Evolutionary conservation across 2,329 filamentous ascomycete species (phyloP).

Genomic region (Passalora sequoiae): DNA sequence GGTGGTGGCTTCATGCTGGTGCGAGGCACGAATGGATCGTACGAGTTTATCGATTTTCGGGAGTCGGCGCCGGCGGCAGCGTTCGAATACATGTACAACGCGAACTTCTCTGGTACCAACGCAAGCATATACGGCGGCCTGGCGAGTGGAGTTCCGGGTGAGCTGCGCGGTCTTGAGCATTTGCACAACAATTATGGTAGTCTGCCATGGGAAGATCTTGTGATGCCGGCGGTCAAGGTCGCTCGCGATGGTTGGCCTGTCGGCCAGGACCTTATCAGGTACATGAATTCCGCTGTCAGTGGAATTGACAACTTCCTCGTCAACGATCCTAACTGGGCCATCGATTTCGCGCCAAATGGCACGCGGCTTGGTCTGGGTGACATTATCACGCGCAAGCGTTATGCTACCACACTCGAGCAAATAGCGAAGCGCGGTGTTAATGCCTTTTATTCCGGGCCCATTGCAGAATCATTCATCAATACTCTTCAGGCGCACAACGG

Average conservation of each 20-base stretch:
- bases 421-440: slow-evolving; percentile 70
- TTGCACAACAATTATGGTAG: slow-evolving; percentile 67
- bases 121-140: slow-evolving; percentile 53
- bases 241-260: slow-evolving; percentile 71
- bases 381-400: slow-evolving; percentile 72
- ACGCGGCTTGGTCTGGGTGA: slow-evolving; percentile 67
- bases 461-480: slow-evolving; percentile 68
- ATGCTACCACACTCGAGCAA: slow-evolving; percentile 70
- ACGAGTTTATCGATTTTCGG: slow-evolving; percentile 84
- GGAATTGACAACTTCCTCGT: slow-evolving; percentile 61
- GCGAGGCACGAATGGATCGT: slow-evolving; percentile 58
- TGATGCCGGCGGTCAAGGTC: slow-evolving; percentile 67
- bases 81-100: slow-evolving; percentile 76
- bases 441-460: slow-evolving; percentile 67
- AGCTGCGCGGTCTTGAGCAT: slow-evolving; percentile 72
- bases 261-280: slow-evolving; percentile 66
- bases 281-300: slow-evolving; percentile 57
- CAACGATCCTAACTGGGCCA: slow-evolving; percentile 71
- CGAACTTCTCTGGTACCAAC: slow-evolving; percentile 48
- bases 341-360: slow-evolving; percentile 84
- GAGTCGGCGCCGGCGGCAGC: slow-evolving; percentile 82
- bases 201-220: slow-evolving; percentile 54
- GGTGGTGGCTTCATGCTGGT: slow-evolving; percentile 69
- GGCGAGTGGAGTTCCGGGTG: slow-evolving; percentile 61
- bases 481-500: slow-evolving; percentile 66